Percentiles rank a stretch among this genome's conserved stretches.
These are phyloP conservation scores for Malus hybrid DNA, from an alignment of 331 rosid genomes.

Conservation along the genomic window DNA sequence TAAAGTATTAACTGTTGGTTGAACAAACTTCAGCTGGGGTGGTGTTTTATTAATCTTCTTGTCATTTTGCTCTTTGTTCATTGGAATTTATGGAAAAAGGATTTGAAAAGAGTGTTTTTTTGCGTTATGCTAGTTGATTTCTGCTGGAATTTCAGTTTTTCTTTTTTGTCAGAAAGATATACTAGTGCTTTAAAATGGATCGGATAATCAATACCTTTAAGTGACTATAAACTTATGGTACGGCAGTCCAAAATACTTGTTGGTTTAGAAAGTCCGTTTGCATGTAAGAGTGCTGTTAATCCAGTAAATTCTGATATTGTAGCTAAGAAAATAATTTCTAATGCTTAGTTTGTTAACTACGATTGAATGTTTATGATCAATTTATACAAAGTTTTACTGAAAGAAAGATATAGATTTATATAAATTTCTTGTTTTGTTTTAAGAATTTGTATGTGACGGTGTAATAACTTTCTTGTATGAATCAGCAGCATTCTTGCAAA, in stretches of 20 bases:
- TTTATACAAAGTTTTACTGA: background rate
- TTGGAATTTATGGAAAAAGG: background rate
- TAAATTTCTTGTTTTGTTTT: background rate
- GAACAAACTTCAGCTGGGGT: background rate
- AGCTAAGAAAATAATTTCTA: background rate
- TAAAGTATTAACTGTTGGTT: background rate
- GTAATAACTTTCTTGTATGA: conserved; percentile 24
- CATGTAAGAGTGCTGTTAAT: too few species aligned
- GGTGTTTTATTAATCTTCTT: background rate
- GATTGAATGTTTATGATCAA: background rate
- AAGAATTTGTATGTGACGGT: background rate
- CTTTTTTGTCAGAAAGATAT: too few species aligned
- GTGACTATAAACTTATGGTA: too few species aligned
- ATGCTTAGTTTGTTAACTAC: background rate
- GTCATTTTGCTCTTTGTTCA: background rate
- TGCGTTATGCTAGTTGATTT: background rate
- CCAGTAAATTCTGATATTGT: too few species aligned
- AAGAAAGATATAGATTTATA: too few species aligned
- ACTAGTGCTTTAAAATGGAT: too few species aligned
- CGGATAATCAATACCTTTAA: too few species aligned
- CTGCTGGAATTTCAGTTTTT: too few species aligned
- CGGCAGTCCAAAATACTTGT: background rate
- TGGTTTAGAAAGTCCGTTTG: too few species aligned
- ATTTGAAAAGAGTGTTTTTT: background rate
- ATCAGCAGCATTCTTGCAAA: conserved; percentile 50